Conservation (phyloP, 371 early-diverging fungal genomes). For the Dentiscutata heterogama region DNA sequence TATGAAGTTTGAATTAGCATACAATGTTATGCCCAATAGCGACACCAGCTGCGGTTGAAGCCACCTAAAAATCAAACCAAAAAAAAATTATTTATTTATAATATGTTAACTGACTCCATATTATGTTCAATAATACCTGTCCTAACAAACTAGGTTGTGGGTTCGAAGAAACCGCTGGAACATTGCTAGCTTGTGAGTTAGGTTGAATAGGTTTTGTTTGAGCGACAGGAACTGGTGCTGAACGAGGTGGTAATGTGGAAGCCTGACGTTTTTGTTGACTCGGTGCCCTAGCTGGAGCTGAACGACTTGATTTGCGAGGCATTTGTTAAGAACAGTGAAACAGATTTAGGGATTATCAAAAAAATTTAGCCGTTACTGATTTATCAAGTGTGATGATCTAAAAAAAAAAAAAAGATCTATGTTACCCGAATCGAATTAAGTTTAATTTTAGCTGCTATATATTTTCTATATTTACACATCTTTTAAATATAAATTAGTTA, state of each 20-base stretch:
- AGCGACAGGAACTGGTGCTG: not conserved
- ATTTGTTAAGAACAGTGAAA: too few relatives aligned
- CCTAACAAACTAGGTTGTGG: slow-evolving; percentile 31
- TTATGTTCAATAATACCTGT: slow-evolving; percentile 3
- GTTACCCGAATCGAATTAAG: too few relatives aligned
- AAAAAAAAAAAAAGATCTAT: too few relatives aligned
- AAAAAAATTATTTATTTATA: not conserved
- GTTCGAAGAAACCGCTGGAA: slow-evolving; percentile 1
- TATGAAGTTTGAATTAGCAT: slow-evolving; percentile 49
- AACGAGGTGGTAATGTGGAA: not conserved
- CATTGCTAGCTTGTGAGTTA: not conserved
- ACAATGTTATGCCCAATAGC: slow-evolving; percentile 86
- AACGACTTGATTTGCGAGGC: not conserved
- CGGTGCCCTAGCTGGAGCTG: not conserved
- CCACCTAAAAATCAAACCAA: slow-evolving; percentile 66
- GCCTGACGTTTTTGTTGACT: not conserved
- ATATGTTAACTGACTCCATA: not conserved
- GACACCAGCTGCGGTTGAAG: slow-evolving; percentile 93
- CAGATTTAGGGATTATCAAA: too few relatives aligned
- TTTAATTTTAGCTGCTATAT: too few relatives aligned
- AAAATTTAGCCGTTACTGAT: too few relatives aligned
- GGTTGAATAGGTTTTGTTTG: not conserved
- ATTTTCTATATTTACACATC: too few relatives aligned
- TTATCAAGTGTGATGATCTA: too few relatives aligned
- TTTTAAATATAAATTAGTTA: too few relatives aligned